Percentiles rank a stretch among this genome's conserved stretches.
Evolutionary conservation across 139 green algal genomes (phyloP).

Genomic region (Zygnema cylindricum): DNA sequence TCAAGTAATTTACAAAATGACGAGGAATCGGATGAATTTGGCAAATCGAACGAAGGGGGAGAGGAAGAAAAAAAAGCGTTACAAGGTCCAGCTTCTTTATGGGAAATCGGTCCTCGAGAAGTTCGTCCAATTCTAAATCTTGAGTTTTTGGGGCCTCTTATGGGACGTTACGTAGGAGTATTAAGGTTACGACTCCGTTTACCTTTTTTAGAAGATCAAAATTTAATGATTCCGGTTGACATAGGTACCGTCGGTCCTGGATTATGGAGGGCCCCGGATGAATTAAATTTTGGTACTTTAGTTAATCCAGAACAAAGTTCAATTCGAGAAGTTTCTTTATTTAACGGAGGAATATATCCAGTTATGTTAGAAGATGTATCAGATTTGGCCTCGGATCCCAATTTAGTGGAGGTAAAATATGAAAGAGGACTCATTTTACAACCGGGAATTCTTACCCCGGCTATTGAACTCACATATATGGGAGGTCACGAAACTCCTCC

Average conservation of each 20-base stretch:
- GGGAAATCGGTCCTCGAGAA: neutral
- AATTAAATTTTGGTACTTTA: conserved; percentile 54
- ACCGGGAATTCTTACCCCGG: neutral
- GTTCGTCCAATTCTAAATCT: neutral
- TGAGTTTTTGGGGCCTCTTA: neutral
- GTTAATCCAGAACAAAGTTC: conserved; percentile 16
- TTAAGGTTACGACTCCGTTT: neutral
- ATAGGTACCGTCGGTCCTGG: conserved; percentile 42
- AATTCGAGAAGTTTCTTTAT: conserved; percentile 3
- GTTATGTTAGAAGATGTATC: conserved; percentile 28
- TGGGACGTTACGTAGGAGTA: conserved; percentile 10
- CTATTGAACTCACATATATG: conserved; percentile 19
- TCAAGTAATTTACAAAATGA: neutral
- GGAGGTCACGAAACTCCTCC: neutral
- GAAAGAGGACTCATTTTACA: conserved; percentile 35
- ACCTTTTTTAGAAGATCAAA: neutral
- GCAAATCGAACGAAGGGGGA: neutral
- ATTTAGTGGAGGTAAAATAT: conserved; percentile 49
- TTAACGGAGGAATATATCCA: neutral
- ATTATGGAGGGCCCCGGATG: conserved; percentile 7
- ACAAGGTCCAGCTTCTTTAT: neutral
- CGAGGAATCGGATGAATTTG: neutral
- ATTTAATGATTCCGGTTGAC: conserved; percentile 51
- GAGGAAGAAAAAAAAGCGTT: neutral
- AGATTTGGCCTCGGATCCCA: conserved; percentile 10